A percentile compares a stretch with the other conserved stretches of the same genome.
phyloP scores from a whole-genome alignment of 2,329 filamentous ascomycete genomes.

The Fusarium chuoi region DNA sequence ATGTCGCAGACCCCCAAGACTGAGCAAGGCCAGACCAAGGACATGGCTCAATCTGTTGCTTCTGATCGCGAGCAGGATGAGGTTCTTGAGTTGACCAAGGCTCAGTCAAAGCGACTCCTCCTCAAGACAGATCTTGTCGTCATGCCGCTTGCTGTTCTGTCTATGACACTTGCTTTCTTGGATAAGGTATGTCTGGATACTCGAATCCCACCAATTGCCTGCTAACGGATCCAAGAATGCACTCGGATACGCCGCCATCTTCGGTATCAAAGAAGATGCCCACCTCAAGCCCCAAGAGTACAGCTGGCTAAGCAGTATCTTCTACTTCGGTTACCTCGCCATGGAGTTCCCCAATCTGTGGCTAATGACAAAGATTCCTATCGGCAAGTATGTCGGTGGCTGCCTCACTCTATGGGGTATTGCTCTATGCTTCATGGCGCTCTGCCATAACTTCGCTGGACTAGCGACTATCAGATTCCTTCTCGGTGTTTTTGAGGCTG shows the following conservation, averaged over 20 bases:
- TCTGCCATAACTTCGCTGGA: slow-evolving; percentile 39
- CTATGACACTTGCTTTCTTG: background rate
- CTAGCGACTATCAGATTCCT: slow-evolving; percentile 44
- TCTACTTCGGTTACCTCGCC: slow-evolving; percentile 59
- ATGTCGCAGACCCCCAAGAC: background rate
- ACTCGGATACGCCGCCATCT: slow-evolving; percentile 28
- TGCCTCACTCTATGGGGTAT: slow-evolving; percentile 38
- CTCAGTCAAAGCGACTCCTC: background rate
- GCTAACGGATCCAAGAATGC: background rate
- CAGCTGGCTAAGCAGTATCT: slow-evolving; percentile 67
- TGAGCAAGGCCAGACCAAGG: background rate
- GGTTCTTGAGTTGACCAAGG: background rate
- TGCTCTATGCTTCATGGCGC: slow-evolving; percentile 39
- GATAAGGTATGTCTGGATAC: background rate
- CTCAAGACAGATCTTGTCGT: slow-evolving; percentile 22
- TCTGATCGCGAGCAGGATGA: background rate
- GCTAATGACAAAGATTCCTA: slow-evolving; percentile 32
- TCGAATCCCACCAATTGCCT: accelerated
- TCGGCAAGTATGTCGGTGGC: slow-evolving; percentile 35
- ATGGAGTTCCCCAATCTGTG: slow-evolving; percentile 57
- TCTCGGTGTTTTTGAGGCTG: slow-evolving; percentile 46
- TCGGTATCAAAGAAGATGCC: slow-evolving; percentile 35
- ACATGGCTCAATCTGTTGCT: background rate
- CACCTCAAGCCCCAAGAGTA: slow-evolving; percentile 60
- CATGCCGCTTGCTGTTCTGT: slow-evolving; percentile 9